A percentile compares a stretch with the other conserved stretches of the same genome.
phyloP scores from a whole-genome alignment of 78 protist genomes.

The Cyanophora paradoxa region DNA sequence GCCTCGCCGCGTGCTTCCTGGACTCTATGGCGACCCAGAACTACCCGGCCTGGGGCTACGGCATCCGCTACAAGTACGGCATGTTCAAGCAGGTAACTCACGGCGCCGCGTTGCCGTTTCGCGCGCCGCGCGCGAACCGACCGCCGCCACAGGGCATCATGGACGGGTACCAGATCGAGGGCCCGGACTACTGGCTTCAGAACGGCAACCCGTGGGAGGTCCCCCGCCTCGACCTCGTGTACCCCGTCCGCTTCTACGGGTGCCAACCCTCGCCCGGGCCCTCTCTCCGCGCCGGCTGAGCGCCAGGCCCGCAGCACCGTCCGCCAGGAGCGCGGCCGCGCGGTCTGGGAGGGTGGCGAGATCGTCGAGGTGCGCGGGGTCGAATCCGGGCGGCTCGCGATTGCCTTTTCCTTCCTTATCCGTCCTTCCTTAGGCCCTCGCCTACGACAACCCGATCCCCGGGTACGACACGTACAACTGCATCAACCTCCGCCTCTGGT shows the following conservation, averaged over 20 bases:
- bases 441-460: constrained; percentile 54
- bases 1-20: constrained; percentile 90
- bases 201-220: constrained; percentile 89
- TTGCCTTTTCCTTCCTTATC: constrained; percentile 16
- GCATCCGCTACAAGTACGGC: constrained; percentile 77
- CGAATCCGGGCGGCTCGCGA: no score
- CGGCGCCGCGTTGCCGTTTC: no score
- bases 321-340: constrained; percentile 21
- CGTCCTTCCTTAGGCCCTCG: neutral
- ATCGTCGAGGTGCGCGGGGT: constrained; percentile 63
- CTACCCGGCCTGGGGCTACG: constrained; percentile 85
- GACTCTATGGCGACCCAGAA: constrained; percentile 87
- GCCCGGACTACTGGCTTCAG: constrained; percentile 82
- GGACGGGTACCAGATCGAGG: constrained; percentile 79
- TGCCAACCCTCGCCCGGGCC: neutral
- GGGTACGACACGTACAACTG: constrained; percentile 79
- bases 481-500: constrained; percentile 90
- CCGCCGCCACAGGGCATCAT: no score
- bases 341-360: constrained; percentile 71
- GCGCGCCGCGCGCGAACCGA: no score
- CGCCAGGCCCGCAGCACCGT: constrained; percentile 31
- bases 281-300: neutral
- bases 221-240: constrained; percentile 61
- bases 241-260: constrained; percentile 66
- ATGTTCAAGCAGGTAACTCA: constrained; percentile 95